phyloP scores from a whole-genome alignment of 257 asterid genomes.

The Lithospermum erythrorhizon region DNA sequence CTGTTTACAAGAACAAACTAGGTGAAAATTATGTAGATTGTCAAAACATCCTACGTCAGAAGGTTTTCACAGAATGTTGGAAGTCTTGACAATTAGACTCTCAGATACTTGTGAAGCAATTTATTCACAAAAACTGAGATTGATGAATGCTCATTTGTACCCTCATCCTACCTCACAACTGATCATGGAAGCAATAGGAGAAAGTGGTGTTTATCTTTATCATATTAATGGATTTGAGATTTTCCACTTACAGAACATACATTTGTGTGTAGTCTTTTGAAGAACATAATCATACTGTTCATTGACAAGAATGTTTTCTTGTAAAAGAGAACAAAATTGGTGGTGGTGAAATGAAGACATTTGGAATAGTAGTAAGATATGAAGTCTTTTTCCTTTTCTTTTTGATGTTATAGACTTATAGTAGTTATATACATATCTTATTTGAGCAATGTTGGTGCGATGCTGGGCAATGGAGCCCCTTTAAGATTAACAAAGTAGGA shows the following conservation, averaged over 20 bases:
- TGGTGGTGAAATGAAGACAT: neutral
- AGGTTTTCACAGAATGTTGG: too few species aligned
- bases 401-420: too few species aligned
- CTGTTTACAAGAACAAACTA: too few species aligned
- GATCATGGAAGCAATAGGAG: neutral
- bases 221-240: neutral
- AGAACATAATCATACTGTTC: slow-evolving; percentile 5
- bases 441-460: slow-evolving; percentile 16
- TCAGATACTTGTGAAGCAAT: too few species aligned
- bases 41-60: too few species aligned
- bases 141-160: neutral
- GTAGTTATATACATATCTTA: slow-evolving; percentile 3
- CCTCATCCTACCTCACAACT: neutral
- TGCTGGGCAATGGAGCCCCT: slow-evolving; percentile 27
- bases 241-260: neutral
- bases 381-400: too few species aligned
- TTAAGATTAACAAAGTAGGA: slow-evolving; percentile 13
- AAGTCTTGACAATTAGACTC: too few species aligned
- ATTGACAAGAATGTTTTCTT: slow-evolving; percentile 1
- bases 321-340: neutral
- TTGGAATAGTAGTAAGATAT: neutral
- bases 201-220: neutral
- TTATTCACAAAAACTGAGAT: too few species aligned
- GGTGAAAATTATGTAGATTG: too few species aligned
- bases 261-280: slow-evolving; percentile 8